Percentiles rank a stretch among this genome's conserved stretches.
Conservation (phyloP, 2,329 filamentous ascomycete species). For the Ciborinia camelliae region DNA sequence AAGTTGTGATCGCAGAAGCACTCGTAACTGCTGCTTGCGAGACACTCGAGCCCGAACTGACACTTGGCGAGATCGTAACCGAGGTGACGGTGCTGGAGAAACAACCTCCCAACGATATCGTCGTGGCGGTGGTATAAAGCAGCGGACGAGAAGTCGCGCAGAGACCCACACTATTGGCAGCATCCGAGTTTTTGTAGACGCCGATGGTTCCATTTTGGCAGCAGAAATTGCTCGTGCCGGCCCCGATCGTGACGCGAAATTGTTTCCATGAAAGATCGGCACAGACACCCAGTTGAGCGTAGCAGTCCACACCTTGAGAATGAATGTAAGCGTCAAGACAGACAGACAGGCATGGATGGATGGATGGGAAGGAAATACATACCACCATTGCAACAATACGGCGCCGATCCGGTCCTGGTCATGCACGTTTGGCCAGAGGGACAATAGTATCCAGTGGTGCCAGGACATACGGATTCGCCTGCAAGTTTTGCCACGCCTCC, state of each 20-base stretch:
- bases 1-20: neutral
- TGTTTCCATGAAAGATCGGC: slow-evolving; percentile 2
- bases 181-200: neutral
- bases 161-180: neutral
- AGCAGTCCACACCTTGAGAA: neutral
- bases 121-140: neutral
- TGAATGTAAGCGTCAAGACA: no score
- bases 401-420: neutral
- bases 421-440: neutral
- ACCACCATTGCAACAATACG: slow-evolving; percentile 5
- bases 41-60: neutral
- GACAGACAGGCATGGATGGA: no score
- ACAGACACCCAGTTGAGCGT: neutral
- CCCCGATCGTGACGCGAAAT: neutral
- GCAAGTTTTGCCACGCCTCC: neutral
- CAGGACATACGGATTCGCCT: neutral
- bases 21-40: neutral
- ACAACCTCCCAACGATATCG: neutral
- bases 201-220: neutral
- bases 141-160: neutral
- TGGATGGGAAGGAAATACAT: no score
- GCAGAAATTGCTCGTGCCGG: neutral
- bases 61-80: neutral
- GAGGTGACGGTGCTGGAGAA: neutral
- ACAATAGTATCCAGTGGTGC: slow-evolving; percentile 4